Evolutionary conservation across 345 rosid species (phyloP), one percentile per base, ranked within the genome.

Genomic region (Barbarea vulgaris): DNA sequence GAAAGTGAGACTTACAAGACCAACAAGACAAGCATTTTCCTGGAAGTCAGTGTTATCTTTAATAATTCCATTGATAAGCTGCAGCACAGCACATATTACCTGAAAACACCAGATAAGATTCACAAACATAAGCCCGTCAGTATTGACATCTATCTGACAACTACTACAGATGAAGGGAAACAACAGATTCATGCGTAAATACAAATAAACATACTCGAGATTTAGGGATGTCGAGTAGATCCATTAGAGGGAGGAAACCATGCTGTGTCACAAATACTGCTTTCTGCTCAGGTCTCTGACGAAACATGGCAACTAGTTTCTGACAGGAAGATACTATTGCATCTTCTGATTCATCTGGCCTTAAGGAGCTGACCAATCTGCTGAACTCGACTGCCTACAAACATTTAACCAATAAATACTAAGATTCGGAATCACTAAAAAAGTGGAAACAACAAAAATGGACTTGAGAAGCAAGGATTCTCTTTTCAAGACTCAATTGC

Each of bases 21-120:
- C 98, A 77, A 95, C 91, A 79, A 95, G 98, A 83, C 99, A 95
- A 73, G 99, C 99, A 83, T 95, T 93, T 87, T 95, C 96, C 87
- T 83, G 94, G 80, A 93, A 87, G 70, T 88, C 96, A 5, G 90
- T 79, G 75, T 90, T 93, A 73, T 95, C 97, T 83, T 87, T 92
- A 15, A 90, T 82, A 73, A 88, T 84, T 77, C 87, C 89, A 58
- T 95, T 95, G 76, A 95, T 83, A 22, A 93, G 91, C 86, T 93
- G 97, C 78, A 95, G 91, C 81, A 93, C 90, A 7, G 94, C 84
- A 83, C 88, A 86, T 76, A 80, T 88, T 72, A 91, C 97, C 99
- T 95, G 90, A 74, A 86, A 79, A 53, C 52, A 56, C 70, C 64
- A 34, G 50, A 25, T 75, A 55, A 47, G n/a, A 15, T 63, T 42